Conservation (phyloP, 495 filamentous ascomycete genomes). For the Aspergillus biplanus region DNA sequence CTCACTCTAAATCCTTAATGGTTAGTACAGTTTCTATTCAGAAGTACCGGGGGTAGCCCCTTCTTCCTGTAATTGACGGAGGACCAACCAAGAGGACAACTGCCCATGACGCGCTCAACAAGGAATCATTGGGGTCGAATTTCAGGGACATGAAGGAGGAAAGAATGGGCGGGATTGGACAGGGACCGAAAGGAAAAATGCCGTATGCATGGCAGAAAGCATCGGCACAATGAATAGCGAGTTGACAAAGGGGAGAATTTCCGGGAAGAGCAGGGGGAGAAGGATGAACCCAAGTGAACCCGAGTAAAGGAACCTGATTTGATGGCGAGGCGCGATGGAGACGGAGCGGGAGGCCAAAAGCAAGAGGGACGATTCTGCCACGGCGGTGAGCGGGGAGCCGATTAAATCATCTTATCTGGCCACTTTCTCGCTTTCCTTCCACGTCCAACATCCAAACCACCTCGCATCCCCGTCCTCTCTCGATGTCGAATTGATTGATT, state of each 20-base stretch:
- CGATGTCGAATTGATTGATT: constrained; percentile 6
- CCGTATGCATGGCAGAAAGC: constrained; percentile 15
- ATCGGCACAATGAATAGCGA: background rate
- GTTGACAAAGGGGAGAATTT: background rate
- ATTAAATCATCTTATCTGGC: constrained; percentile 38
- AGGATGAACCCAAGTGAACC: background rate
- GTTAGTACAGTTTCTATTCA: background rate
- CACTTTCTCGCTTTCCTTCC: constrained; percentile 32
- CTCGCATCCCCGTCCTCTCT: background rate
- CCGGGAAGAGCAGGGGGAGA: background rate
- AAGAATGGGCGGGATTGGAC: background rate
- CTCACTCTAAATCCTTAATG: constrained; percentile 50
- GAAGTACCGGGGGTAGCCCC: background rate
- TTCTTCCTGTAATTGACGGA: background rate
- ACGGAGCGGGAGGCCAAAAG: background rate
- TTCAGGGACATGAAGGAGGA: constrained; percentile 37
- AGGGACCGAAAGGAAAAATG: constrained; percentile 9
- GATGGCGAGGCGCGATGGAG: background rate
- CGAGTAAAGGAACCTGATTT: background rate
- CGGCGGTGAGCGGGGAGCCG: constrained; percentile 19
- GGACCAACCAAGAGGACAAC: constrained; percentile 41
- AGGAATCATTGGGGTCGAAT: constrained; percentile 37
- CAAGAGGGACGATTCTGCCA: constrained; percentile 7
- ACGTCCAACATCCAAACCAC: constrained; percentile 5
- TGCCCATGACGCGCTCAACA: constrained; percentile 40